Evolutionary conservation across 768 basidiomycete species (phyloP).

Genomic region (Strobilomyces confusus): DNA sequence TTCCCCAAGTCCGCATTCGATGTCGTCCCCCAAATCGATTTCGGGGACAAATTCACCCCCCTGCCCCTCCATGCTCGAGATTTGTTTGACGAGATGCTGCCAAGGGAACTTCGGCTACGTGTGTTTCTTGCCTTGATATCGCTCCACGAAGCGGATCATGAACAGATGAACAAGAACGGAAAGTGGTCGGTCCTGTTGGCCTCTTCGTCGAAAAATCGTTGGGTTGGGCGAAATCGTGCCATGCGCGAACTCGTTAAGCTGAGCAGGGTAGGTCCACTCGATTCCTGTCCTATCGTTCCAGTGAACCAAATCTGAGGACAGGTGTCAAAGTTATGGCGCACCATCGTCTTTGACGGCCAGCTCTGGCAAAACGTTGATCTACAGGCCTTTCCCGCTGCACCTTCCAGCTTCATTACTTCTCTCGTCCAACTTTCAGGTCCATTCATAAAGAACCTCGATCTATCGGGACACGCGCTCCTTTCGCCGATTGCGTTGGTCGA

Average conservation of each 20-base stretch:
- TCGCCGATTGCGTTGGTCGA: conserved; percentile 46
- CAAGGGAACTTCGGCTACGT: conserved; percentile 64
- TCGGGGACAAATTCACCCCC: conserved; percentile 49
- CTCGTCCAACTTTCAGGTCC: conserved; percentile 55
- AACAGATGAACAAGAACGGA: conserved; percentile 38
- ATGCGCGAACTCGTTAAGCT: conserved; percentile 74
- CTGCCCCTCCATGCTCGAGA: conserved; percentile 43
- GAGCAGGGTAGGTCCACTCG: conserved; percentile 58
- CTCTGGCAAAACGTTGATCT: conserved; percentile 74
- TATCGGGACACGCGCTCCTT: conserved; percentile 58
- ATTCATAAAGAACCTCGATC: conserved; percentile 59
- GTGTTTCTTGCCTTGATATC: conserved; percentile 54
- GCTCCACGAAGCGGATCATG: conserved; percentile 57
- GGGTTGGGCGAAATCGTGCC: conserved; percentile 74
- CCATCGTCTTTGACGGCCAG: conserved; percentile 78
- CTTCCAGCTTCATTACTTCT: conserved; percentile 46
- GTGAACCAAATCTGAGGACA: conserved; percentile 31
- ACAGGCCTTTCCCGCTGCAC: conserved; percentile 54
- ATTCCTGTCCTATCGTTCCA: conserved; percentile 7
- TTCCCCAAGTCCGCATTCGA: conserved; percentile 60
- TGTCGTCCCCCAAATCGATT: conserved; percentile 43
- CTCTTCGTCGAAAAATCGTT: conserved; percentile 55
- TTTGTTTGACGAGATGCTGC: conserved; percentile 67
- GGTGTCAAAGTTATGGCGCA: conserved; percentile 77
- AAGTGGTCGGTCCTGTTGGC: conserved; percentile 64